Evolutionary conservation across 2,329 filamentous ascomycete species (phyloP).

Genomic region (Rutstroemia sp.): DNA sequence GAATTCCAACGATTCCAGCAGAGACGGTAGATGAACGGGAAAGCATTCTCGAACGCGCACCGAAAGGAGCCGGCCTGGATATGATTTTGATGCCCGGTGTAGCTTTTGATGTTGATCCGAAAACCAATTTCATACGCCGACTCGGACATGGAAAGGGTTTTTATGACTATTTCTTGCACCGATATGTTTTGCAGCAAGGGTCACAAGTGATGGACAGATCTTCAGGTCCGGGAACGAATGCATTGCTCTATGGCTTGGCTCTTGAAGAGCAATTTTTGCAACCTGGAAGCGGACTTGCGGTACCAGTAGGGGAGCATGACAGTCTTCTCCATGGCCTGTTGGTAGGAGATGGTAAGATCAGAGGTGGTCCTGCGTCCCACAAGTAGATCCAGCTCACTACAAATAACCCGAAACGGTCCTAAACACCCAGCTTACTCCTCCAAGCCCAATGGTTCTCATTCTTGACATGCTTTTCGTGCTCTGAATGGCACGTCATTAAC

Average conservation of each 20-base stretch:
- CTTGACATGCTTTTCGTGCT: conserved; percentile 16
- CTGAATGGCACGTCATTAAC: conserved; percentile 15
- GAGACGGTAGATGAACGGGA: conserved; percentile 57
- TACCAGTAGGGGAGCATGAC: conserved; percentile 73
- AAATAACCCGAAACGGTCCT: conserved; percentile 6
- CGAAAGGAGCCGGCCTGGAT: conserved; percentile 54
- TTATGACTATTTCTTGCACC: conserved; percentile 87
- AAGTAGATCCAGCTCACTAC: conserved; percentile 9
- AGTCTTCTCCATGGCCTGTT: conserved; percentile 72
- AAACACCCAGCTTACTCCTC: conserved; percentile 11
- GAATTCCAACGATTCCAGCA: conserved; percentile 76
- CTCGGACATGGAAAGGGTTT: conserved; percentile 94
- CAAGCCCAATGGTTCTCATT: conserved; percentile 5
- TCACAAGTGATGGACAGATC: conserved; percentile 28
- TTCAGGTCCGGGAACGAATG: conserved; percentile 53
- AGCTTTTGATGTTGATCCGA: conserved; percentile 66
- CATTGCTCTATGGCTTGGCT: conserved; percentile 66
- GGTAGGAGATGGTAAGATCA: conserved; percentile 60
- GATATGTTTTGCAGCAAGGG: conserved; percentile 45
- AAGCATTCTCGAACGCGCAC: conserved; percentile 61
- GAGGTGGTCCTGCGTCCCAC: conserved; percentile 26
- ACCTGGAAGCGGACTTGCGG: conserved; percentile 46
- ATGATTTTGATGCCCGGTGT: conserved; percentile 88
- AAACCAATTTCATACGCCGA: conserved; percentile 53
- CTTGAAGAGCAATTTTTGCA: conserved; percentile 77